A percentile compares a stretch with the other conserved stretches of the same genome.
phyloP scores from a whole-genome alignment of 139 green algal species.

The Prasinococcaceae sp. region DNA sequence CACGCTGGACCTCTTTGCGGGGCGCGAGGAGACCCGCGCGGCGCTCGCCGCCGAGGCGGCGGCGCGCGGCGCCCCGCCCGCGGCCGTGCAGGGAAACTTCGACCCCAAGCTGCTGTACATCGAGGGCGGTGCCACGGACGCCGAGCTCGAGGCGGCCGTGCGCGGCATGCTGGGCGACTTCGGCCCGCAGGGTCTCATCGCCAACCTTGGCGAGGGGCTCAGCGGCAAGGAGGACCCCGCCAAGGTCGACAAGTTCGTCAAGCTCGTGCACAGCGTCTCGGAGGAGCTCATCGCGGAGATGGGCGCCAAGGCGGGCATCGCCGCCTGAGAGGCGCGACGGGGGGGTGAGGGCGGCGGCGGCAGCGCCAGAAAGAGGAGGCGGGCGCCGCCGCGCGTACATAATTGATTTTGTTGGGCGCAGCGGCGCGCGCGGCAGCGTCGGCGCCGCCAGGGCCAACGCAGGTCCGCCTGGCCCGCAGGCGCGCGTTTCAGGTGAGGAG shows the following conservation, averaged over 20 bases:
- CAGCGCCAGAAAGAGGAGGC: no score
- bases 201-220: constrained; percentile 17
- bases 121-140: not conserved
- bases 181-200: constrained; percentile 17
- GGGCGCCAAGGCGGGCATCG: no score
- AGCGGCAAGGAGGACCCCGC: constrained; percentile 16
- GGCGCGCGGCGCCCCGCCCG: not conserved
- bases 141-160: constrained; percentile 6
- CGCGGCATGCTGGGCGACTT: constrained; percentile 13
- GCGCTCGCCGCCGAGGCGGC: not conserved
- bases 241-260: constrained; percentile 16
- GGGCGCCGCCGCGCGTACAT: no score
- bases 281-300: constrained; percentile 13
- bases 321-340: no score
- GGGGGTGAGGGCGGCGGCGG: no score
- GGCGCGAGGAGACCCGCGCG: not conserved
- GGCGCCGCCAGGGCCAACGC: no score
- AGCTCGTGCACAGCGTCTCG: constrained; percentile 8
- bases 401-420: no score
- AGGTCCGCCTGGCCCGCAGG: no score
- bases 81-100: constrained; percentile 21
- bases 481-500: no score
- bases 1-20: constrained; percentile 13
- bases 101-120: constrained; percentile 9
- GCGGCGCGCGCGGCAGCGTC: no score